Conservation (phyloP, 2,329 filamentous ascomycete species). For the Talaromyces sp. region DNA sequence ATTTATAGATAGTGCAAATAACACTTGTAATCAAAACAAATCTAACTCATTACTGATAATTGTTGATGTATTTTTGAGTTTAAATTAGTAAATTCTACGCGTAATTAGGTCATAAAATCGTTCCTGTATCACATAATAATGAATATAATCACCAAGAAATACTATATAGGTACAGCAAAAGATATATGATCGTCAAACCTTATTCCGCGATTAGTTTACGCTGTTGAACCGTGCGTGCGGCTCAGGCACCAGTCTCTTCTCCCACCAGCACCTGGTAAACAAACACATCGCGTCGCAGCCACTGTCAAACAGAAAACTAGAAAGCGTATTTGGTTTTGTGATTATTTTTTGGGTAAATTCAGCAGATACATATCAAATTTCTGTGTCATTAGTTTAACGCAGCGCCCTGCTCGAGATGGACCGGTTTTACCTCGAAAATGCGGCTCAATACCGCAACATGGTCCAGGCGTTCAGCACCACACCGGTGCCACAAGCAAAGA, state of each 20-base stretch:
- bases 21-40: too few relatives aligned
- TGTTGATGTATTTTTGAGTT: too few relatives aligned
- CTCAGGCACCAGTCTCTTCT: neutral
- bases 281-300: neutral
- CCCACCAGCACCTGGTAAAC: neutral
- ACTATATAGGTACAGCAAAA: neutral
- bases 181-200: neutral
- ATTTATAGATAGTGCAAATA: too few relatives aligned
- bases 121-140: neutral
- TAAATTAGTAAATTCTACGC: too few relatives aligned
- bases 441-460: neutral
- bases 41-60: too few relatives aligned
- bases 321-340: neutral
- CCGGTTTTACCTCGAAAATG: neutral
- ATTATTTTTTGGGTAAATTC: neutral
- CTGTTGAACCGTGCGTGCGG: neutral
- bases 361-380: neutral
- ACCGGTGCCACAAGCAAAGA: neutral
- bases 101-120: neutral
- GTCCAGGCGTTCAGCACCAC: neutral
- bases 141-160: neutral
- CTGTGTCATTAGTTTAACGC: neutral
- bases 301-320: neutral
- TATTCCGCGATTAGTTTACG: neutral
- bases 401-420: neutral